These are phyloP conservation scores for Paramecium sexaurelia DNA, from an alignment of 73 alveolate species.

Conservation along the genomic window DNA sequence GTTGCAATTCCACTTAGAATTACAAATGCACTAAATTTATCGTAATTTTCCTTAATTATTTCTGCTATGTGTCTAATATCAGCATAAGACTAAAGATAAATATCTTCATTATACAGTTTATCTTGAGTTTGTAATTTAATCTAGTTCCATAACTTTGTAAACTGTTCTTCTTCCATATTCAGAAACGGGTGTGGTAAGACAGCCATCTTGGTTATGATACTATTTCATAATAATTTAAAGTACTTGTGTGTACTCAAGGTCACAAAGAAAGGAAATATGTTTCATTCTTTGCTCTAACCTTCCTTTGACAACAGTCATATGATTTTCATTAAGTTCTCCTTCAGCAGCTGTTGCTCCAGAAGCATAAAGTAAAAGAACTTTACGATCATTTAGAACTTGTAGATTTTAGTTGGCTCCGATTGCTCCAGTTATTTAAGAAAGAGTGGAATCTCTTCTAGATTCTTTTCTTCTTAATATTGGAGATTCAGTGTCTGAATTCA, in stretches of 20 bases:
- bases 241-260: constrained; percentile 30
- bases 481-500: constrained; percentile 15
- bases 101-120: neutral
- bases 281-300: neutral
- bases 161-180: constrained; percentile 31
- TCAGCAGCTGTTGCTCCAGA: constrained; percentile 64
- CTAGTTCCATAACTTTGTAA: constrained; percentile 47
- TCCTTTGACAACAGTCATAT: constrained; percentile 1
- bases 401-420: neutral
- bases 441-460: neutral
- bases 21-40: constrained; percentile 67
- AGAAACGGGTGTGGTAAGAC: constrained; percentile 44
- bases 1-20: constrained; percentile 73
- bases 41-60: constrained; percentile 63
- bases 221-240: neutral
- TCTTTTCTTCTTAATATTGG: neutral
- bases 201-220: constrained; percentile 52
- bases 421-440: neutral
- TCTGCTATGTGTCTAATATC: constrained; percentile 53
- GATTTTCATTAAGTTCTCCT: neutral
- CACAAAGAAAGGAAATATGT: constrained; percentile 52
- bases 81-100: neutral
- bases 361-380: constrained; percentile 53
- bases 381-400: constrained; percentile 23
- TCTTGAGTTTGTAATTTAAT: constrained; percentile 9